Percentiles rank a stretch among this genome's conserved stretches.
Conservation (phyloP, 768 basidiomycete genomes). For the Candolleomyces aberdarensis region DNA sequence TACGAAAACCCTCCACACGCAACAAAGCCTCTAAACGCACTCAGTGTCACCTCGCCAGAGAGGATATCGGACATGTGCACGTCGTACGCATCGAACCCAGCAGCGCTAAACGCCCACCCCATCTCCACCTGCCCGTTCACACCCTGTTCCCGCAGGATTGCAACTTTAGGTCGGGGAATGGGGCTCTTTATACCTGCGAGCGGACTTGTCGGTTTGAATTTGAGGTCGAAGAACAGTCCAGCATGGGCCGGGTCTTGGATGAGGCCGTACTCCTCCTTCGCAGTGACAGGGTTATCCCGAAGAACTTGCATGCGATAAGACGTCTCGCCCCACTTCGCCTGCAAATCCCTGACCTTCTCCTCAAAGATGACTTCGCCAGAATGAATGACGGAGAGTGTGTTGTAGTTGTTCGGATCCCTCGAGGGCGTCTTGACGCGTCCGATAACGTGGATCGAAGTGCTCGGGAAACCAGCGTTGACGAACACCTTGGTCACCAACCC, state of each 20-base stretch:
- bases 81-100: conserved; percentile 93
- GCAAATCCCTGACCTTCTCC: conserved; percentile 66
- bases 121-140: conserved; percentile 98
- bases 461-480: conserved; percentile 70
- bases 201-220: conserved; percentile 44
- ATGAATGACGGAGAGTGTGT: conserved; percentile 62
- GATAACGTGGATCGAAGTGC: conserved; percentile 71
- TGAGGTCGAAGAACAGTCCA: conserved; percentile 79
- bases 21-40: conserved; percentile 80
- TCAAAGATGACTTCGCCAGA: conserved; percentile 53
- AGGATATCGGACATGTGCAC: conserved; percentile 99
- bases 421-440: conserved; percentile 54
- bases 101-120: conserved; percentile 95
- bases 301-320: conserved; percentile 88
- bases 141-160: conserved; percentile 95
- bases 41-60: conserved; percentile 57
- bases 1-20: conserved; percentile 99
- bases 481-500: conserved; percentile 57
- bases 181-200: conserved; percentile 22
- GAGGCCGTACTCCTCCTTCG: conserved; percentile 78
- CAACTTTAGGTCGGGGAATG: conserved; percentile 72
- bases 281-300: conserved; percentile 77
- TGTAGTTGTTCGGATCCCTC: conserved; percentile 36
- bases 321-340: conserved; percentile 91
- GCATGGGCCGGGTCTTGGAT: conserved; percentile 54